Conservation (phyloP, 371 early-diverging fungal genomes). For the Dinochytrium kinnereticum region DNA sequence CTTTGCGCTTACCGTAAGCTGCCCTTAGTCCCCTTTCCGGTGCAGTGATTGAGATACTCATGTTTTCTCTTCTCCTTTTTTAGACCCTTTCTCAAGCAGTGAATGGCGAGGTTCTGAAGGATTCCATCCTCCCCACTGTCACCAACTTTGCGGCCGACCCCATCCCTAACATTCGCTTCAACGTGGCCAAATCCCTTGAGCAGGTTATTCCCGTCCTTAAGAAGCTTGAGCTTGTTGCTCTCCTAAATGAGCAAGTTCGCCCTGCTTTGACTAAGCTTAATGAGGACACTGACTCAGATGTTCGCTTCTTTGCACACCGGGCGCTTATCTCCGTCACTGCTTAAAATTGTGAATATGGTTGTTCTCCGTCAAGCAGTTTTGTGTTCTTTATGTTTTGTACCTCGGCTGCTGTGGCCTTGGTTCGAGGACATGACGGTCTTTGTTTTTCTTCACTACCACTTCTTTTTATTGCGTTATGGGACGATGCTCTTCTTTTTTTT, state of each 20-base stretch:
- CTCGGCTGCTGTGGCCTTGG: no score
- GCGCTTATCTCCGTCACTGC: conserved; percentile 56
- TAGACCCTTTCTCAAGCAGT: conserved; percentile 89
- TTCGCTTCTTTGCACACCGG: conserved; percentile 86
- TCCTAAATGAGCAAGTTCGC: conserved; percentile 72
- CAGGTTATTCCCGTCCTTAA: conserved; percentile 79
- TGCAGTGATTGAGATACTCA: no score
- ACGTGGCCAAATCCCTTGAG: conserved; percentile 95
- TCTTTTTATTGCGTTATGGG: no score
- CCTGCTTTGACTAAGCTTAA: conserved; percentile 83
- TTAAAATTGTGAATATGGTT: background rate
- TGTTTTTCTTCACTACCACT: no score
- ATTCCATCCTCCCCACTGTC: conserved; percentile 88
- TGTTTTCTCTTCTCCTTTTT: background rate
- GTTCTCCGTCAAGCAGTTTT: no score
- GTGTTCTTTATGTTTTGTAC: no score
- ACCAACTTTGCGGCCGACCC: conserved; percentile 86
- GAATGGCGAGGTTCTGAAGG: conserved; percentile 84
- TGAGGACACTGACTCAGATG: conserved; percentile 91
- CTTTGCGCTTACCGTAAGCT: conserved; percentile 88
- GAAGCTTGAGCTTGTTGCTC: conserved; percentile 56
- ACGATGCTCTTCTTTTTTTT: no score
- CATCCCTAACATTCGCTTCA: conserved; percentile 99
- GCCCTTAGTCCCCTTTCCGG: background rate
- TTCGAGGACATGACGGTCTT: no score